Evolutionary conservation across 2,329 filamentous ascomycete genomes (phyloP), one percentile per base, ranked within the genome.

Genomic region (Colletotrichum spaethianum): DNA sequence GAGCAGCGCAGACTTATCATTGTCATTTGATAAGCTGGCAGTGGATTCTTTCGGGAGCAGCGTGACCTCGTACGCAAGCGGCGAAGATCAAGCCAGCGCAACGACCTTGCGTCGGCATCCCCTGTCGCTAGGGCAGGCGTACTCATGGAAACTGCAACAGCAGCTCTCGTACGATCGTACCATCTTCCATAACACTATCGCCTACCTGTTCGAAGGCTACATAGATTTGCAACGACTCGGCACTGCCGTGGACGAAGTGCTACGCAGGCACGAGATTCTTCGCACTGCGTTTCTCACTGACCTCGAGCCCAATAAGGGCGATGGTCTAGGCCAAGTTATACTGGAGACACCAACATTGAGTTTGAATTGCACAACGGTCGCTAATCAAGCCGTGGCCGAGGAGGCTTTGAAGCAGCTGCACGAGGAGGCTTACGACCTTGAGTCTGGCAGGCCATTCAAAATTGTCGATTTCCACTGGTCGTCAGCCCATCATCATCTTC

Each of bases 161-260:
- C 67, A 76, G 14, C 77, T 76, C 1, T 26, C 84, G 1, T 67
- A 83, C 6, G 80, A 86, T 53, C 81, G 2, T 81, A 80, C 71
- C 87, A 88, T 73, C 76, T 82, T 44, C 79, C 82, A 88, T 71
- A 77, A 82, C 46, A 80, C 82, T 2, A 73, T 79, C 1, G 75
- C 44, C 2, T 48, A 48, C 44, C 44, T 48, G 44, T 48, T 48
- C 11, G 44, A 48, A 6, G 44, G 44, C 9, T 48, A 48, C 44
- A 48, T 48, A 23, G 44, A 48, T 48, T 48, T 48, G n/a, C 2
- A 48, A 48, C 44, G 44, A 48, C 44, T 48, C 3, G 44, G 44
- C 44, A 26, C n/a, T 48, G 44, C 44, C n/a, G 44, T 86, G 16
- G 66, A 77, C 1, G 16, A 50, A 6, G 75, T 83, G 2, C 74